Evolutionary conservation across 192 early-diverging fungal species (phyloP).

Genomic region (Thamnidium elegans): DNA sequence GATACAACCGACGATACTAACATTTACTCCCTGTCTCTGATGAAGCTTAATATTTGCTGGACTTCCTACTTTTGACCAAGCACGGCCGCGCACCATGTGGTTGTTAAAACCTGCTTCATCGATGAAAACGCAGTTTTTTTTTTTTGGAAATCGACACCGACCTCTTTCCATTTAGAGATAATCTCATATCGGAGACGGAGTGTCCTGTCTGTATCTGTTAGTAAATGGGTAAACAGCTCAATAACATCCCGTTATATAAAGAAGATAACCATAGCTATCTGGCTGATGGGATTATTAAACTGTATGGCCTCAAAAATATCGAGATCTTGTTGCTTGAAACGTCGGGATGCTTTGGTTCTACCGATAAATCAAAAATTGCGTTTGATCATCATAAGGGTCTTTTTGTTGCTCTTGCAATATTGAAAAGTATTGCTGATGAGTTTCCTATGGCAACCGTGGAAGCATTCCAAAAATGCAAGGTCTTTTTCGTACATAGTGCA

Average conservation of each 20-base stretch:
- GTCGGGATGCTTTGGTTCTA: slow-evolving; percentile 10
- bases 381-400: slow-evolving; percentile 18
- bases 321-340: slow-evolving; percentile 11
- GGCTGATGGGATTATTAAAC: slow-evolving; percentile 17
- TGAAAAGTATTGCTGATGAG: slow-evolving; percentile 12
- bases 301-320: slow-evolving; percentile 17
- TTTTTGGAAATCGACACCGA: too few relatives aligned
- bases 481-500: slow-evolving; percentile 9
- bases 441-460: slow-evolving; percentile 11
- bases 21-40: too few relatives aligned
- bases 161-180: too few relatives aligned
- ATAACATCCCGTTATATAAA: slow-evolving; percentile 5
- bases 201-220: not conserved
- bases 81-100: too few relatives aligned
- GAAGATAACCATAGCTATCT: slow-evolving; percentile 14
- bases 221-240: slow-evolving; percentile 14
- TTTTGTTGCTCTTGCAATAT: slow-evolving; percentile 7
- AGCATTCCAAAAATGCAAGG: slow-evolving; percentile 9
- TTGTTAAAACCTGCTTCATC: too few relatives aligned
- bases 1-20: too few relatives aligned
- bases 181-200: slow-evolving; percentile 4
- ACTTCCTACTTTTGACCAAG: too few relatives aligned
- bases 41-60: too few relatives aligned
- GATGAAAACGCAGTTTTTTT: too few relatives aligned
- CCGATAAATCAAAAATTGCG: slow-evolving; percentile 10